A percentile compares a stretch with the other conserved stretches of the same genome.
These are phyloP conservation scores for Plasmodium gonderi DNA, from an alignment of 169 alveolate species.

Conservation along the genomic window DNA sequence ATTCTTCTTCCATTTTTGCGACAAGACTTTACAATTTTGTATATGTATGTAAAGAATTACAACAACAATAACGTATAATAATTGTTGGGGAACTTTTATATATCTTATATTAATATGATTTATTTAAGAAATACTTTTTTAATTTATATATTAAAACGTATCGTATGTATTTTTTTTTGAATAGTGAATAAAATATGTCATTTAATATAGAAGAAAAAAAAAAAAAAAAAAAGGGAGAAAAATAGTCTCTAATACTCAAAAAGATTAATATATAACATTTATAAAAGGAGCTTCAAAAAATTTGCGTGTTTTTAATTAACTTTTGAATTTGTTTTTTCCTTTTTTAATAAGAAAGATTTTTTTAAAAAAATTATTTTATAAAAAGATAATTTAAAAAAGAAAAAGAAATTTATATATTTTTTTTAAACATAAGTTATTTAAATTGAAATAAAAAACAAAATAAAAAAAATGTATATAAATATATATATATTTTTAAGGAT, in stretches of 20 bases:
- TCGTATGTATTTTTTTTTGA: neutral
- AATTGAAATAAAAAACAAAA: neutral
- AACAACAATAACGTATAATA: neutral
- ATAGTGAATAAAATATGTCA: neutral
- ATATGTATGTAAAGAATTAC: neutral
- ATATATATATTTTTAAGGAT: neutral
- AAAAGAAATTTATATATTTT: neutral
- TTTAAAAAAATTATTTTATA: conserved; percentile 5
- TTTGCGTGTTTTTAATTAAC: conserved; percentile 6
- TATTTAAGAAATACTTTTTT: neutral
- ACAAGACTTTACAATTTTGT: neutral
- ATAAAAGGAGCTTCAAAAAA: conserved; percentile 15
- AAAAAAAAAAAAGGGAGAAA: neutral
- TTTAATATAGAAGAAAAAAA: neutral
- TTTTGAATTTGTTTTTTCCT: conserved; percentile 23
- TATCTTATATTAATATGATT: neutral
- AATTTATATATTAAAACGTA: neutral
- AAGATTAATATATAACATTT: neutral
- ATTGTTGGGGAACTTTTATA: neutral
- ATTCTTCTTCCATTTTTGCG: conserved; percentile 47
- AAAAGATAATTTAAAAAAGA: conserved; percentile 6
- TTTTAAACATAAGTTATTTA: neutral
- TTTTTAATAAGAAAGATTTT: too few relatives aligned
- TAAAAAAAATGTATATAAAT: neutral
- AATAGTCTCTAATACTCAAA: neutral